Evolutionary conservation across 768 basidiomycete genomes (phyloP).

Genomic region (Kwoniella dendrophila): DNA sequence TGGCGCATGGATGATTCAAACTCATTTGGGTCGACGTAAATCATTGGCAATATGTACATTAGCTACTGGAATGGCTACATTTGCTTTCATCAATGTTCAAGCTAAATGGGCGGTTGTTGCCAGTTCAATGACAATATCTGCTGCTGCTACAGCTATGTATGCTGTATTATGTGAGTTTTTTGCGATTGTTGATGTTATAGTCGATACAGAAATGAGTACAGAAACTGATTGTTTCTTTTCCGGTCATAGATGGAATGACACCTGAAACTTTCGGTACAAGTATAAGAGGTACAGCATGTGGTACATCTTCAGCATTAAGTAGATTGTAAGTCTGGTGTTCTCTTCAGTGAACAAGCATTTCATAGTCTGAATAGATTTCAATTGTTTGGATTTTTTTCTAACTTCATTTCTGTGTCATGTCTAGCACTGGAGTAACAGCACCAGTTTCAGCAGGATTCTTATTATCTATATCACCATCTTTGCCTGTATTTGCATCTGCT

Average conservation of each 20-base stretch:
- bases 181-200: background rate
- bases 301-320: slow-evolving; percentile 53
- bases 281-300: slow-evolving; percentile 55
- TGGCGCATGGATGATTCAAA: slow-evolving; percentile 55
- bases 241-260: slow-evolving; percentile 52
- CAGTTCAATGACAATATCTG: slow-evolving; percentile 49
- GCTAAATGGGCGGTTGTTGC: slow-evolving; percentile 47
- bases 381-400: background rate
- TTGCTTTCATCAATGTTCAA: slow-evolving; percentile 47
- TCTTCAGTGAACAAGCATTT: background rate
- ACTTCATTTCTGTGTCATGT: background rate
- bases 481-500: slow-evolving; percentile 50
- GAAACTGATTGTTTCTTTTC: background rate
- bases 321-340: slow-evolving; percentile 41
- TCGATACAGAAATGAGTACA: background rate
- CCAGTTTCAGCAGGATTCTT: slow-evolving; percentile 51
- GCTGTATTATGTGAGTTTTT: slow-evolving; percentile 52
- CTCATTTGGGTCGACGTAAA: slow-evolving; percentile 47
- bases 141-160: slow-evolving; percentile 55
- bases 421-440: slow-evolving; percentile 50
- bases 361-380: background rate
- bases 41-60: slow-evolving; percentile 51
- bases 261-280: slow-evolving; percentile 53
- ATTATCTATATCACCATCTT: slow-evolving; percentile 41
- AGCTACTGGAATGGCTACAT: slow-evolving; percentile 48